Base-by-base conservation (phyloP, 2,329 filamentous ascomycete genomes). In the Cercospora sojina region DNA sequence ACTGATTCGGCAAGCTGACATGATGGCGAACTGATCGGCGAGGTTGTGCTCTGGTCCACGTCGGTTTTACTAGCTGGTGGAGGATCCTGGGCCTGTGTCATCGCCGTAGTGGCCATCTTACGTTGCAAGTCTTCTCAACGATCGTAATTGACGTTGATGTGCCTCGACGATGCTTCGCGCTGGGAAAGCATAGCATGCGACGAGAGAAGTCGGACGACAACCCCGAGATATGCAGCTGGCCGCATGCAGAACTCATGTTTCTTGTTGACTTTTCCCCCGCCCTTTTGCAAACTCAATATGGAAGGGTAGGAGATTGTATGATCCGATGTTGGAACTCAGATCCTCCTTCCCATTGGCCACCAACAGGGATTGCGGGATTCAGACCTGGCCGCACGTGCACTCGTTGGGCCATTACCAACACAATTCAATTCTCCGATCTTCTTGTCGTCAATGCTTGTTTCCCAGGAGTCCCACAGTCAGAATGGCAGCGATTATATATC, bases 211-310 rank as follows among this genome's bases (percentile, higher is more conserved):
- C 31, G 60, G 32, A 57, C 49, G 49, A 35, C 60, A 25, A 25
- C 49, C 31, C 32, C 27, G 47, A 43, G 20, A 18, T 51, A 31
- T 51, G 49, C 49, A 43, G 60, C 31, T 9, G 60, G 49, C 47
- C 35, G 60, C 6, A 38, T 57, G 23, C 49, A 32, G 32, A 27
- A 20, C n/a, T 56, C 49, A 63, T 63, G 57, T 63, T 57, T 35
- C 29, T 56, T n/a, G 38, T 32, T 53, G 49, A 38, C 23, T 16
- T 47, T 31, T 29, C 49, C 49, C 20, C 31, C 20, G 49, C 18
- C 60, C n/a, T 16, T 20, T n/a, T 29, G 47, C 25, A 41, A 62
- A 62, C 59, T 62, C 49, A 62, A 63, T 63, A 63, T 63, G 60
- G 49, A 57, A 8, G 60, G 23, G 20, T 35, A 56, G 49, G 60